These are phyloP conservation scores for Lepiota subincarnata DNA, from an alignment of 768 basidiomycete species.

Conservation along the genomic window DNA sequence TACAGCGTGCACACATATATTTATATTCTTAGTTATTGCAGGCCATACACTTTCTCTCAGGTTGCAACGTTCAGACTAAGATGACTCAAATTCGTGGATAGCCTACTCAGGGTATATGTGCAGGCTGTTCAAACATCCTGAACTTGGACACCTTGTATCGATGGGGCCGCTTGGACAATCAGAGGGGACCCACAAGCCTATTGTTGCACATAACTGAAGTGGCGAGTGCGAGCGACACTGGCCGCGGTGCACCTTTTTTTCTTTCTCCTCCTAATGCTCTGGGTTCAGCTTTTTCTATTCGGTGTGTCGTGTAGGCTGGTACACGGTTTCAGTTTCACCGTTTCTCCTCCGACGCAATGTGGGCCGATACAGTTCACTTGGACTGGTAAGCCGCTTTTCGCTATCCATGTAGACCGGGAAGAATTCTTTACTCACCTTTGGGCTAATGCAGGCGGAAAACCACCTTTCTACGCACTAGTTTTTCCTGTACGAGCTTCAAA, in stretches of 20 bases:
- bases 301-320: not conserved
- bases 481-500: slow-evolving; percentile 15
- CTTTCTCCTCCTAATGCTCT: slow-evolving; percentile 11
- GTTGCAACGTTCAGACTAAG: not conserved
- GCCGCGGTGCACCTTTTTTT: not conserved
- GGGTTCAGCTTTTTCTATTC: slow-evolving; percentile 8
- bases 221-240: not conserved
- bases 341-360: slow-evolving; percentile 21
- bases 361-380: slow-evolving; percentile 21
- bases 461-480: slow-evolving; percentile 23
- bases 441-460: slow-evolving; percentile 19
- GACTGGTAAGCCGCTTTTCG: slow-evolving; percentile 18
- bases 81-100: not conserved
- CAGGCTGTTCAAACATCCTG: not conserved
- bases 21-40: not conserved
- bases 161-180: no score
- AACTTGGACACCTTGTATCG: no score
- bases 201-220: not conserved
- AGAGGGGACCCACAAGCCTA: no score
- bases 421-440: not conserved
- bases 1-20: not conserved
- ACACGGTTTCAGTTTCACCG: slow-evolving; percentile 19
- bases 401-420: not conserved
- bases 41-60: not conserved
- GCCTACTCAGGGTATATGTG: not conserved